phyloP scores from a whole-genome alignment of 2,329 filamentous ascomycete species.

The Hymenoscyphus albidus region DNA sequence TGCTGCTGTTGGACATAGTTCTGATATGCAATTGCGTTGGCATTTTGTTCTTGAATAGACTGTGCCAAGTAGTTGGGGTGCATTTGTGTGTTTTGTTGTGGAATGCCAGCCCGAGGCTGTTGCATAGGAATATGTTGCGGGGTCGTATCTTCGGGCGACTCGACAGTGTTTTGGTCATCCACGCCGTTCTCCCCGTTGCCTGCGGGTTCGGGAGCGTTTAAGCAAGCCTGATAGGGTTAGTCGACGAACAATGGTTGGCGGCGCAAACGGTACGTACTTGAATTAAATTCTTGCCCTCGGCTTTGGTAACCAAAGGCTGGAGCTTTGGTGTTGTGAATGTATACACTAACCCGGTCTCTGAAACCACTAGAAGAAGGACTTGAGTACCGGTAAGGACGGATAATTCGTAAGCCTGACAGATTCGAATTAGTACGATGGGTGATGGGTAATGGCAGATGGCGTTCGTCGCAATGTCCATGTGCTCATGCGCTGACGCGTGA shows the following conservation, averaged over 20 bases:
- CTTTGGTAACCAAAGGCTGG: constrained; percentile 95
- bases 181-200: constrained; percentile 78
- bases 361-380: constrained; percentile 92
- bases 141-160: constrained; percentile 86
- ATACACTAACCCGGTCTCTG: constrained; percentile 94
- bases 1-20: constrained; percentile 73
- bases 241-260: not conserved
- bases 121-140: constrained; percentile 70
- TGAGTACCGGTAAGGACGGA: constrained; percentile 97
- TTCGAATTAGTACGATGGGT: constrained; percentile 19
- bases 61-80: constrained; percentile 60
- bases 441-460: not conserved
- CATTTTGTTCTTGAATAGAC: constrained; percentile 63
- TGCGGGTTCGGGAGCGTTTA: constrained; percentile 91
- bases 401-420: constrained; percentile 81
- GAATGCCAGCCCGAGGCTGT: constrained; percentile 56
- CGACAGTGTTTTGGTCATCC: constrained; percentile 71
- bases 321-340: constrained; percentile 98
- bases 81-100: constrained; percentile 57
- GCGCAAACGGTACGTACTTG: constrained; percentile 57
- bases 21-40: constrained; percentile 65
- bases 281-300: constrained; percentile 98
- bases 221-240: constrained; percentile 67
- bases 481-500: constrained; percentile 26
- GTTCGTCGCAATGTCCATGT: constrained; percentile 1